Conservation (phyloP, 2,329 filamentous ascomycete genomes). For the Fusarium sp. region DNA sequence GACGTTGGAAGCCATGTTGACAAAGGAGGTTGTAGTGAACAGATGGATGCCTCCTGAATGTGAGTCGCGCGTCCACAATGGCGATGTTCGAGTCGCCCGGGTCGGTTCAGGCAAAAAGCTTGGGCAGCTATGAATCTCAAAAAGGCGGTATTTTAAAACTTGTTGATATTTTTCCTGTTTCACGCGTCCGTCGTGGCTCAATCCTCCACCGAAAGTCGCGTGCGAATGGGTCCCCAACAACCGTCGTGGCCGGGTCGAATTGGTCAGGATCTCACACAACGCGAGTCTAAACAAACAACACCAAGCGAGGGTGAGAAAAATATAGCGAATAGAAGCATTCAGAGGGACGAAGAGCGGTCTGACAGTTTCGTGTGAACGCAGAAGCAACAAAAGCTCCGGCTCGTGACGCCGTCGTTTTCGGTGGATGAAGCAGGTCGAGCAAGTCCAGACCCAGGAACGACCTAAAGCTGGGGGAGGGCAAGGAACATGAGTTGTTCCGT, state of each 20-base stretch:
- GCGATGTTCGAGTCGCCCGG: constrained; percentile 2
- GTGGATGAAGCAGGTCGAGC: constrained; percentile 14
- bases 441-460: constrained; percentile 17
- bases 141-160: not conserved
- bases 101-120: not conserved
- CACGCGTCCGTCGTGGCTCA: constrained; percentile 25
- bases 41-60: not conserved
- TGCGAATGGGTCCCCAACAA: constrained; percentile 33
- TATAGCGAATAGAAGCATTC: not conserved
- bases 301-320: constrained; percentile 11
- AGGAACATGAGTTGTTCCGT: constrained; percentile 43
- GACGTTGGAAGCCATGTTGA: constrained; percentile 52
- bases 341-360: not conserved
- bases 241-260: constrained; percentile 38
- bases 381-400: constrained; percentile 22
- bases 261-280: constrained; percentile 36
- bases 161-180: constrained; percentile 22
- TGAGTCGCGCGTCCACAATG: constrained; percentile 29
- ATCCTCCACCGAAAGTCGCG: constrained; percentile 22
- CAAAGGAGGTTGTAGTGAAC: constrained; percentile 7
- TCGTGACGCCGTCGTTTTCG: constrained; percentile 23
- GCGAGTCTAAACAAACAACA: constrained; percentile 27
- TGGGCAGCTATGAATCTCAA: not conserved
- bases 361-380: not conserved
- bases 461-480: constrained; percentile 6